Evolutionary conservation across 2,329 filamentous ascomycete species (phyloP).

Genomic region (Remersonia thermophila): DNA sequence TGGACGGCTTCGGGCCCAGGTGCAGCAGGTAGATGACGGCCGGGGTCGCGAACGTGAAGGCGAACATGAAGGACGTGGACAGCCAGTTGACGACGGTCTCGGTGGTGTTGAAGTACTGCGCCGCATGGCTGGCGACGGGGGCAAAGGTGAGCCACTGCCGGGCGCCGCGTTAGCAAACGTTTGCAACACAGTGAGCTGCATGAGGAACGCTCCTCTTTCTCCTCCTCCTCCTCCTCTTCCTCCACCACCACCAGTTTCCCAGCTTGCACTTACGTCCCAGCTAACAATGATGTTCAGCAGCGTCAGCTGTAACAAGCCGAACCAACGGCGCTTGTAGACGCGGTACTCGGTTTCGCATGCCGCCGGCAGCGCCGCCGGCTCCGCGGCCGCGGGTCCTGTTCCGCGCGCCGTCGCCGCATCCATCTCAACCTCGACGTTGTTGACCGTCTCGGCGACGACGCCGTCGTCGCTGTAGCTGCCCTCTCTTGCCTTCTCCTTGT

Average conservation of each 20-base stretch:
- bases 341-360: constrained; percentile 16
- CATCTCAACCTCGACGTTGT: constrained; percentile 8
- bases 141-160: constrained; percentile 82
- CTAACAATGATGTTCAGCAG: constrained; percentile 86
- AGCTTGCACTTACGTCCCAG: constrained; percentile 66
- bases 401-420: neutral
- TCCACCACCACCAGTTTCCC: no score
- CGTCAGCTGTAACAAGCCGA: constrained; percentile 72
- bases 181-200: neutral
- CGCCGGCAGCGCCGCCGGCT: constrained; percentile 1
- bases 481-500: neutral
- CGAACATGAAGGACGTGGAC: constrained; percentile 74
- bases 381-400: neutral
- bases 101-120: constrained; percentile 61
- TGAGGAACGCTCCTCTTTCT: no score
- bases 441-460: neutral
- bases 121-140: constrained; percentile 62
- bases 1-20: constrained; percentile 64
- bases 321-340: constrained; percentile 74
- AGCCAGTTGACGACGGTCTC: constrained; percentile 85
- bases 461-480: neutral
- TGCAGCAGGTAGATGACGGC: constrained; percentile 66
- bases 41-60: constrained; percentile 65
- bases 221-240: no score
- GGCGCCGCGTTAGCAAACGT: neutral